Evolutionary conservation across 2,329 filamentous ascomycete genomes (phyloP).

Genomic region (Monilinia fructicola): DNA sequence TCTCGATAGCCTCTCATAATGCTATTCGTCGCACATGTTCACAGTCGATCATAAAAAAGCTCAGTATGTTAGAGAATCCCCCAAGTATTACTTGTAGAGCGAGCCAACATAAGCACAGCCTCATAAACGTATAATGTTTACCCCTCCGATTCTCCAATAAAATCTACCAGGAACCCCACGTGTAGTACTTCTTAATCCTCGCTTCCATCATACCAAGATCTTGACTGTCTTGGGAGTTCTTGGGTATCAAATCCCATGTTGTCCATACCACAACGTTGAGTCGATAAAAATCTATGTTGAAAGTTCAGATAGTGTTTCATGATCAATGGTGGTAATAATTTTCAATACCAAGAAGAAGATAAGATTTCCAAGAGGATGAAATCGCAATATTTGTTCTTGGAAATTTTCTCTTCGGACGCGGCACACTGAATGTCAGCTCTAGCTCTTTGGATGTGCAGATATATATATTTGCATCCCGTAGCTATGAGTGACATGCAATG

Average conservation of each 20-base stretch:
- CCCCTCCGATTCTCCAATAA: slow-evolving; percentile 3
- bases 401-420: neutral
- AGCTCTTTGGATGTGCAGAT: neutral
- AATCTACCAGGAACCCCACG: neutral
- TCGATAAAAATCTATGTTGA: neutral
- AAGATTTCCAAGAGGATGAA: slow-evolving; percentile 1
- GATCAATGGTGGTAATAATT: neutral
- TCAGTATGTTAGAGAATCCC: neutral
- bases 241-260: neutral
- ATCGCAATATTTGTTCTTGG: neutral
- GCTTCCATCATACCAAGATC: slow-evolving; percentile 4
- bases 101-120: neutral
- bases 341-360: neutral
- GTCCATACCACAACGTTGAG: neutral
- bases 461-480: neutral
- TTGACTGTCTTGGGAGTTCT: slow-evolving; percentile 12
- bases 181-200: slow-evolving; percentile 5
- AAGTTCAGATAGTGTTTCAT: neutral
- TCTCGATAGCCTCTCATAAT: neutral
- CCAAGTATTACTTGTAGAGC: neutral
- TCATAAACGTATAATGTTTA: neutral
- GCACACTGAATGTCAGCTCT: neutral
- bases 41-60: neutral
- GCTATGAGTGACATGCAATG: neutral
- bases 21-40: slow-evolving; percentile 1